phyloP scores from a whole-genome alignment of 805 yeast genomes.

The Spathaspora boniae region DNA sequence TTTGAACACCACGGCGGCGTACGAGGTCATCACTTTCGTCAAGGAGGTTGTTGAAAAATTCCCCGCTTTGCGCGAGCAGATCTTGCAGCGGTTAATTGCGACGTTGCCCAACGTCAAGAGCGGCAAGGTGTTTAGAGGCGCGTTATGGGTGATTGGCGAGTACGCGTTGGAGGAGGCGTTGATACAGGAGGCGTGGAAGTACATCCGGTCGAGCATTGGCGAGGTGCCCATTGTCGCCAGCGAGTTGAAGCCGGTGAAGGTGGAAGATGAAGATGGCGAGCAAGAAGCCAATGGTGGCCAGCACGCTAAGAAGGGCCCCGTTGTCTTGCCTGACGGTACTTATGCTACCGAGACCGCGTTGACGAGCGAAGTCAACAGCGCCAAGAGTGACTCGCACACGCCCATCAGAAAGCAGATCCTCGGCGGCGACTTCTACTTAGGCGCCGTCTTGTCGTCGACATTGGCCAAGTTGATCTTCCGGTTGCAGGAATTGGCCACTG shows the following conservation, averaged over 20 bases:
- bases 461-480: constrained; percentile 84
- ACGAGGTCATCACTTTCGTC: constrained; percentile 85
- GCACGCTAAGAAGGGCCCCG: constrained; percentile 54
- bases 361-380: constrained; percentile 41
- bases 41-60: constrained; percentile 92
- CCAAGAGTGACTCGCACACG: constrained; percentile 47
- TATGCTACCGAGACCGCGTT: constrained; percentile 92
- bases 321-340: constrained; percentile 96
- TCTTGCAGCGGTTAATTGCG: constrained; percentile 58
- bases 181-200: constrained; percentile 83
- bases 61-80: constrained; percentile 69
- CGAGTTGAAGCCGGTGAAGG: constrained; percentile 40
- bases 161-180: constrained; percentile 69
- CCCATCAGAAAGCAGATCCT: constrained; percentile 79
- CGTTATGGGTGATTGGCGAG: constrained; percentile 96
- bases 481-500: constrained; percentile 49
- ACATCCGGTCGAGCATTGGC: constrained; percentile 77
- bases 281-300: constrained; percentile 33
- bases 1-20: constrained; percentile 78
- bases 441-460: constrained; percentile 83
- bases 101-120: constrained; percentile 69
- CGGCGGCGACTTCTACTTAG: constrained; percentile 87
- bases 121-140: constrained; percentile 90
- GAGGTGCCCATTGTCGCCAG: constrained; percentile 85
- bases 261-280: constrained; percentile 23